Evolutionary conservation across 192 early-diverging fungal genomes (phyloP).

Genomic region (Backusella sp.): DNA sequence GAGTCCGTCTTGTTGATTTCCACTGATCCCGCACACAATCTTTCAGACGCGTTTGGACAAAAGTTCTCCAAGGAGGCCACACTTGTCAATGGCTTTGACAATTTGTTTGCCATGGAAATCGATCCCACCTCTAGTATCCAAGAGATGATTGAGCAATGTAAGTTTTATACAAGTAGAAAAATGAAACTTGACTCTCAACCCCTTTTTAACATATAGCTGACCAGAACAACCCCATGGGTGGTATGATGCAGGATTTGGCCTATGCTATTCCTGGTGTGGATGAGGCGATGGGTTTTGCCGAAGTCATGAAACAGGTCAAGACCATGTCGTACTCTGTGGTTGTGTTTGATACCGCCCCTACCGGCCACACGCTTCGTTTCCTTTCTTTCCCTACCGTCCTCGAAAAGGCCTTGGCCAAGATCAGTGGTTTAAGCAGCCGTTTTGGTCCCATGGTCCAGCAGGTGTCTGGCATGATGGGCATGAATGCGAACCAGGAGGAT

Average conservation of each 20-base stretch:
- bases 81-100: slow-evolving; percentile 90
- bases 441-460: slow-evolving; percentile 98
- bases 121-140: slow-evolving; percentile 97
- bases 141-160: slow-evolving; percentile 96
- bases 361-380: slow-evolving; percentile 98
- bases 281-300: slow-evolving; percentile 99
- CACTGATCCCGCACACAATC: slow-evolving; percentile 99
- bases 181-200: no score
- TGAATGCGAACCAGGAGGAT: slow-evolving; percentile 85
- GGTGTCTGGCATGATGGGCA: slow-evolving; percentile 83
- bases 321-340: slow-evolving; percentile 99
- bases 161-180: not conserved
- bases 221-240: slow-evolving; percentile 76
- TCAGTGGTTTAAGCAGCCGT: slow-evolving; percentile 85
- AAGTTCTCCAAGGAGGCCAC: slow-evolving; percentile 98
- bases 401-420: slow-evolving; percentile 97
- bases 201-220: no score
- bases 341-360: slow-evolving; percentile 99
- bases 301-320: slow-evolving; percentile 99
- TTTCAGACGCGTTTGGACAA: slow-evolving; percentile 99
- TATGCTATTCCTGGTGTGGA: slow-evolving; percentile 99
- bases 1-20: slow-evolving; percentile 96
- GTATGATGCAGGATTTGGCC: slow-evolving; percentile 95
- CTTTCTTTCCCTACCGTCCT: slow-evolving; percentile 96
- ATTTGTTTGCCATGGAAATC: slow-evolving; percentile 99